phyloP scores from a whole-genome alignment of 176 grass and related monocot genomes.

The Oropetium thomaeum region DNA sequence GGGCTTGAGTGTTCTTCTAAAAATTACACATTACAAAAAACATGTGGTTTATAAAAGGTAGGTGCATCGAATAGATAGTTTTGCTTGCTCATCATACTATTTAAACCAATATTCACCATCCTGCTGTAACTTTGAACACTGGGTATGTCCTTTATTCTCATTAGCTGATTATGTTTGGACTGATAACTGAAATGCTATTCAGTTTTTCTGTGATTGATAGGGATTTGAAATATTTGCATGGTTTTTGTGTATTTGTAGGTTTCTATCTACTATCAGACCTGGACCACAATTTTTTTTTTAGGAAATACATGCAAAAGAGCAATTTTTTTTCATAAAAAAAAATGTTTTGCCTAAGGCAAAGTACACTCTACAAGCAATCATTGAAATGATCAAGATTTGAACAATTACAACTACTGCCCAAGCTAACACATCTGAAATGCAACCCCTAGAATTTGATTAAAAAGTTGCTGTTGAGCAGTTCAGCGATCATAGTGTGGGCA shows the following conservation, averaged over 20 bases:
- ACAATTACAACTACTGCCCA: neutral
- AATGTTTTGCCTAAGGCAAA: neutral
- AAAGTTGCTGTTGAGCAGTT: neutral
- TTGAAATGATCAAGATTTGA: neutral
- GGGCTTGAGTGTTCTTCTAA: neutral
- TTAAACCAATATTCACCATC: neutral
- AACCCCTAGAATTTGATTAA: neutral
- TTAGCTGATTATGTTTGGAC: neutral
- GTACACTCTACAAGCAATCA: neutral
- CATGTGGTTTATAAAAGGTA: neutral
- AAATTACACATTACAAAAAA: slow-evolving; percentile 6
- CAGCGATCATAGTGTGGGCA: neutral
- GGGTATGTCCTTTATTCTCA: neutral
- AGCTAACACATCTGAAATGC: neutral
- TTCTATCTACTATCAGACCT: neutral
- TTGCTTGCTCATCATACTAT: neutral
- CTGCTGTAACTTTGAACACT: neutral
- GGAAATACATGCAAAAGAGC: neutral
- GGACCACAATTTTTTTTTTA: neutral
- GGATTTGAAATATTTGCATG: neutral
- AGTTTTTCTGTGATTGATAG: neutral
- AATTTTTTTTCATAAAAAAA: neutral
- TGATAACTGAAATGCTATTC: neutral
- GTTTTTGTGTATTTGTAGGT: neutral
- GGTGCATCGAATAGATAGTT: neutral